Conservation (phyloP, 257 asterid genomes). For the Solanum pinnatisectum region DNA sequence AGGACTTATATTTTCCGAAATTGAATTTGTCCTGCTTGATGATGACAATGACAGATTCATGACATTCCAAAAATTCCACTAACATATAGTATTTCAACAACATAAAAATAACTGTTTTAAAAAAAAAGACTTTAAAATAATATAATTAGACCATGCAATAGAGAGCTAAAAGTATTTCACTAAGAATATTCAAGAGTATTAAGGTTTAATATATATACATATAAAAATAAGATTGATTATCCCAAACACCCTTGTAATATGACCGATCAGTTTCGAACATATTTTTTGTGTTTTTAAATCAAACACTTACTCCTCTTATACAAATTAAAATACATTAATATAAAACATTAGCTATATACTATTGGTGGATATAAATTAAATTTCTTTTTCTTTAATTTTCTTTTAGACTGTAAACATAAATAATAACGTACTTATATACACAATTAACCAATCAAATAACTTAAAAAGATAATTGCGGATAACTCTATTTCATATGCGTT, state of each 20-base stretch:
- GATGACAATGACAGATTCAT: too few relatives aligned
- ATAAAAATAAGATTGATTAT: background rate
- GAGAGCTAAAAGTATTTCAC: background rate
- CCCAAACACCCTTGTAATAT: background rate
- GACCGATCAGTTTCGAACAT: background rate
- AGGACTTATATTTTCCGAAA: background rate
- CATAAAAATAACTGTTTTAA: too few relatives aligned
- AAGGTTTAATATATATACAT: background rate
- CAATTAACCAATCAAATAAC: background rate
- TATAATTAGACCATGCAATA: too few relatives aligned
- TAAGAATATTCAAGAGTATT: background rate
- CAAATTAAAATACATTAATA: background rate
- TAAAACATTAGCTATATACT: background rate
- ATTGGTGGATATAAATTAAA: background rate
- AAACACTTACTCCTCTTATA: background rate
- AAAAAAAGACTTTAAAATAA: too few relatives aligned
- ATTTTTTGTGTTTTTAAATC: background rate
- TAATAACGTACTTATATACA: background rate
- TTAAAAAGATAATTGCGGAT: background rate
- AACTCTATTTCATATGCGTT: background rate
- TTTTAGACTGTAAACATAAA: background rate
- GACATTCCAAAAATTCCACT: background rate
- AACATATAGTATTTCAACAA: too few relatives aligned
- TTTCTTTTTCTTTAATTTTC: too few relatives aligned
- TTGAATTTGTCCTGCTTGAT: background rate